These are phyloP conservation scores for Teunomyces lycoperdinae DNA, from an alignment of 805 yeast species.

Conservation along the genomic window DNA sequence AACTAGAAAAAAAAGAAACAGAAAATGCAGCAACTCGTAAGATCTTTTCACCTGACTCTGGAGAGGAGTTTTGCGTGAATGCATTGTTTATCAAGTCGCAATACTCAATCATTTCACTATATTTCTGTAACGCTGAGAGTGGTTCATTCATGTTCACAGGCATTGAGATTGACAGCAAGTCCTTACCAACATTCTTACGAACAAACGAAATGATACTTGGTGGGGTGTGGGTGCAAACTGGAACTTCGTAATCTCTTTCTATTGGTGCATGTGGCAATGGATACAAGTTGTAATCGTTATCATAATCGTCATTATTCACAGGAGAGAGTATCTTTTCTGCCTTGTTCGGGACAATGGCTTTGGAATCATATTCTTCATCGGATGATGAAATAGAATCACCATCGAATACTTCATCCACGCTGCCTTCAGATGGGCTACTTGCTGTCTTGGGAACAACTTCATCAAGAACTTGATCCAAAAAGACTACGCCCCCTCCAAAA, in stretches of 20 bases:
- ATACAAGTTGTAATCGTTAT: conserved; percentile 39
- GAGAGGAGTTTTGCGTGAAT: conserved; percentile 37
- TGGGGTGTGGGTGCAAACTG: conserved; percentile 61
- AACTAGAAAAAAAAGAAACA: conserved; percentile 64
- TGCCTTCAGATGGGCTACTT: conserved; percentile 12
- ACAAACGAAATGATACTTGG: conserved; percentile 79
- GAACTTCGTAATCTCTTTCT: conserved; percentile 56
- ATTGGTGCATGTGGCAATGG: conserved; percentile 61
- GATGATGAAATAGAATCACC: conserved; percentile 16
- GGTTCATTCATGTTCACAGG: conserved; percentile 97
- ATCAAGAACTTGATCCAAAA: conserved; percentile 28
- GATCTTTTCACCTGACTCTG: conserved; percentile 55
- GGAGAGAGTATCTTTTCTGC: not conserved
- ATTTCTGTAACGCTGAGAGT: conserved; percentile 71
- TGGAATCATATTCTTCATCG: conserved; percentile 8
- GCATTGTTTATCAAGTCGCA: conserved; percentile 64
- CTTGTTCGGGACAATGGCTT: not conserved
- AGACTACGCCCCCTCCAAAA: conserved; percentile 51
- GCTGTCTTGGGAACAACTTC: not conserved
- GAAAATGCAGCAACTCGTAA: conserved; percentile 81
- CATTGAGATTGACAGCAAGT: conserved; percentile 79
- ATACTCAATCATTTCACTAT: conserved; percentile 80
- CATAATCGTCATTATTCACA: conserved; percentile 9
- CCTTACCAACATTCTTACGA: conserved; percentile 91
- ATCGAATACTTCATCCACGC: conserved; percentile 14